Percentiles rank a stretch among this genome's conserved stretches.
These are phyloP conservation scores for Spiromastix sp. DNA, from an alignment of 2,329 filamentous ascomycete species.

Conservation along the genomic window DNA sequence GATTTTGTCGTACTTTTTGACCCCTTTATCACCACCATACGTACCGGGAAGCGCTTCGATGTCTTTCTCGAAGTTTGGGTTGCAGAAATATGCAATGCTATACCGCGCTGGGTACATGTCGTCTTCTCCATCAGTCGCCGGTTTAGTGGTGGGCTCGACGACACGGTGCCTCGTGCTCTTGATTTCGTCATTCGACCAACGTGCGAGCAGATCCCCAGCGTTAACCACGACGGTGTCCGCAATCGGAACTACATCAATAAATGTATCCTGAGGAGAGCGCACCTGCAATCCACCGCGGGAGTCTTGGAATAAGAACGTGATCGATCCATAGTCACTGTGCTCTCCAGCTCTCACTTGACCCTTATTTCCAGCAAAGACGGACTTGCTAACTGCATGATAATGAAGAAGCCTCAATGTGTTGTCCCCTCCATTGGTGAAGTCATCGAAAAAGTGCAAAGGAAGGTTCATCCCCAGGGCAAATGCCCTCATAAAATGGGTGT, in stretches of 20 bases:
- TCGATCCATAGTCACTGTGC: slow-evolving; percentile 56
- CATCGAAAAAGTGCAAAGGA: slow-evolving; percentile 63
- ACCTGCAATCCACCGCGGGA: slow-evolving; percentile 49
- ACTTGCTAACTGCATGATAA: slow-evolving; percentile 58
- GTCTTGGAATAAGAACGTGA: slow-evolving; percentile 48
- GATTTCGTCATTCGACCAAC: slow-evolving; percentile 88
- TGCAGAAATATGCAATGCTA: slow-evolving; percentile 88
- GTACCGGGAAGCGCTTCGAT: slow-evolving; percentile 80
- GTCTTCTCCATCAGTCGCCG: slow-evolving; percentile 36
- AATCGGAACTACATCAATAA: slow-evolving; percentile 76
- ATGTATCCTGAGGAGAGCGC: slow-evolving; percentile 62
- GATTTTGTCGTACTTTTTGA: slow-evolving; percentile 71
- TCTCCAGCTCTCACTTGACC: slow-evolving; percentile 66
- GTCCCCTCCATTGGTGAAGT: slow-evolving; percentile 58
- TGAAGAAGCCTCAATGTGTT: slow-evolving; percentile 66
- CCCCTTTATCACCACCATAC: slow-evolving; percentile 46
- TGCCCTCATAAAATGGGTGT: slow-evolving; percentile 70
- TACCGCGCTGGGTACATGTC: slow-evolving; percentile 65
- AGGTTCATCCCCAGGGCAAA: slow-evolving; percentile 74
- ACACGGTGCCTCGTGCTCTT: slow-evolving; percentile 85
- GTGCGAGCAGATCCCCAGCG: slow-evolving; percentile 72
- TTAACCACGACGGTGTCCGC: slow-evolving; percentile 76
- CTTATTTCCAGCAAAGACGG: slow-evolving; percentile 56
- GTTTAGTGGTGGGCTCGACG: slow-evolving; percentile 56
- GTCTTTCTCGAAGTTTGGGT: slow-evolving; percentile 63